Conservation (phyloP, 257 asterid genomes). For the Lithospermum erythrorhizon region DNA sequence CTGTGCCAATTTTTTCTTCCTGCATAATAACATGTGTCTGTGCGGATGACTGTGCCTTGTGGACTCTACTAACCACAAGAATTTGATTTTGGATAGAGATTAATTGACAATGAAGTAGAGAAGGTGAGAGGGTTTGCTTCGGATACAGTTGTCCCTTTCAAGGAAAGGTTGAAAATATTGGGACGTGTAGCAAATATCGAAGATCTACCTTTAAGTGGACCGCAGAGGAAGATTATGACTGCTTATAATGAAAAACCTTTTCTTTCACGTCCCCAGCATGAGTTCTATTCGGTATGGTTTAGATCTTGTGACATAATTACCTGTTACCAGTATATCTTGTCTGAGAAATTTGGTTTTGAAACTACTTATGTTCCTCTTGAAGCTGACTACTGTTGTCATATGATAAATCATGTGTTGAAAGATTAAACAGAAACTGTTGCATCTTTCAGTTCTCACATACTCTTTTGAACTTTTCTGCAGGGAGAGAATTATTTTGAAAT, state of each 20-base stretch:
- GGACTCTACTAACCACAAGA: too few relatives aligned
- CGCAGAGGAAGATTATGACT: conserved; percentile 5
- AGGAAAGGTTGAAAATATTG: conserved; percentile 10
- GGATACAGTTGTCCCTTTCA: conserved; percentile 7
- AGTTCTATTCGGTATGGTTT: conserved; percentile 8
- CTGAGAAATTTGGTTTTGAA: too few relatives aligned
- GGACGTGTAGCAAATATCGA: conserved; percentile 8
- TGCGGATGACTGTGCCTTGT: too few relatives aligned
- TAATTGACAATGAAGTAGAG: conserved; percentile 4
- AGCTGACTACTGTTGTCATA: too few relatives aligned
- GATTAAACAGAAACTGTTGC: too few relatives aligned
- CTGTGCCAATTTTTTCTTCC: background rate
- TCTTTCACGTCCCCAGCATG: conserved; percentile 12
- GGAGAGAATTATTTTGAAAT: conserved; percentile 10
- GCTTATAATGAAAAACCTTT: conserved; percentile 8
- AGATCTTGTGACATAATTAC: too few relatives aligned
- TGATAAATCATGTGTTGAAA: too few relatives aligned
- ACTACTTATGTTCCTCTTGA: too few relatives aligned
- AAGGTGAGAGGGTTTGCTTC: conserved; percentile 4
- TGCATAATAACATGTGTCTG: background rate
- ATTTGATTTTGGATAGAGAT: background rate
- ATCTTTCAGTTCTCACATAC: too few relatives aligned
- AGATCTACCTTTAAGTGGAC: conserved; percentile 11
- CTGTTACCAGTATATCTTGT: too few relatives aligned
- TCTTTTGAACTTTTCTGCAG: background rate